phyloP scores from a whole-genome alignment of 345 rosid genomes.

The Anastatica hierochuntica region DNA sequence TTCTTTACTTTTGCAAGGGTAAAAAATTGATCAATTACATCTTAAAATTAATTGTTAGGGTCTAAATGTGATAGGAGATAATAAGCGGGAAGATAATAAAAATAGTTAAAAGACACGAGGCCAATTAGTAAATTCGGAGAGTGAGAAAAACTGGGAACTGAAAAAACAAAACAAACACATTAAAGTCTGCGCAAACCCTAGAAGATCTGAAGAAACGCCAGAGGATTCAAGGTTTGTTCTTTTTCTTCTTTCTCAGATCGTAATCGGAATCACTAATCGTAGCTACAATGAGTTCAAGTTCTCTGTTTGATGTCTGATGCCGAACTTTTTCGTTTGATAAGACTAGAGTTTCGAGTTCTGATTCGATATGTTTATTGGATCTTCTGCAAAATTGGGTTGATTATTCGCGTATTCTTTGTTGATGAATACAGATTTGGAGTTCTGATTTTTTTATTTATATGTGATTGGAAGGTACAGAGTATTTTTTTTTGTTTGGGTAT shows the following conservation, averaged over 20 bases:
- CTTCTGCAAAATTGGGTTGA: constrained; percentile 8
- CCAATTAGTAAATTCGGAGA: background rate
- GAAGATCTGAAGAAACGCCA: constrained; percentile 7
- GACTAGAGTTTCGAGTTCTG: background rate
- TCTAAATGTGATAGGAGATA: background rate
- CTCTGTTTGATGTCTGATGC: too few relatives aligned
- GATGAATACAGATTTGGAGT: background rate
- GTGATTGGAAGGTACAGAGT: constrained; percentile 16
- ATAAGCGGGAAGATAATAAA: background rate
- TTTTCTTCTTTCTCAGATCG: background rate
- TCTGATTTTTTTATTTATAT: background rate
- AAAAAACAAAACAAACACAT: background rate
- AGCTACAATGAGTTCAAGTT: too few relatives aligned
- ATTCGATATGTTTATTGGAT: background rate
- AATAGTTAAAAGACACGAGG: background rate
- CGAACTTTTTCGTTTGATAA: constrained; percentile 6
- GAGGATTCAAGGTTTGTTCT: too few relatives aligned
- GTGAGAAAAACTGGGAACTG: background rate
- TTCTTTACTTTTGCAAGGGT: too few relatives aligned
- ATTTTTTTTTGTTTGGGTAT: too few relatives aligned
- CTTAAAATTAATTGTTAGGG: too few relatives aligned
- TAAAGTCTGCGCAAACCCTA: constrained; percentile 21
- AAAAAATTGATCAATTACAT: too few relatives aligned
- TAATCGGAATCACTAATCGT: constrained; percentile 5
- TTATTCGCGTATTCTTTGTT: background rate